Percentiles rank a stretch among this genome's conserved stretches.
Conservation (phyloP, 257 asterid genomes). For the Ilex asprella region DNA sequence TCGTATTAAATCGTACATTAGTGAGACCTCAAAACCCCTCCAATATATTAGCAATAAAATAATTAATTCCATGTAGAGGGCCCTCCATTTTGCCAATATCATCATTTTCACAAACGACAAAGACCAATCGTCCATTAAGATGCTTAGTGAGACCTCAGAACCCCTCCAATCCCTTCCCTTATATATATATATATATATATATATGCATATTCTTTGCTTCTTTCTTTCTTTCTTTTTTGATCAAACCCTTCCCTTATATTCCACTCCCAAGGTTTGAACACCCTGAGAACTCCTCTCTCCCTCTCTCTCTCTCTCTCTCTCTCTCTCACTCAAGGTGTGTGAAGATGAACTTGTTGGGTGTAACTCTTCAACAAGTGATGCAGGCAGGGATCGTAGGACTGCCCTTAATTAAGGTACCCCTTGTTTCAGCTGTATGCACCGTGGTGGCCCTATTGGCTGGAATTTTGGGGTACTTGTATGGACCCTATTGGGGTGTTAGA, state of each 20-base stretch:
- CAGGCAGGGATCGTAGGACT: constrained; percentile 3
- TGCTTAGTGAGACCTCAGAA: not conserved
- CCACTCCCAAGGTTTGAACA: not conserved
- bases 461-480: constrained; percentile 47
- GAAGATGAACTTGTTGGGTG: constrained; percentile 33
- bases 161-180: not conserved
- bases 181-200: too few relatives aligned
- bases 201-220: too few relatives aligned
- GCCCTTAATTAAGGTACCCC: constrained; percentile 16
- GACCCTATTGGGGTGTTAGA: constrained; percentile 81
- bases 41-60: too few relatives aligned
- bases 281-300: too few relatives aligned
- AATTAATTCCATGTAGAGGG: not conserved
- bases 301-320: too few relatives aligned
- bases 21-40: not conserved
- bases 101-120: not conserved
- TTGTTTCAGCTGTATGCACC: constrained; percentile 19
- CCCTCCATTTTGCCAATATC: not conserved
- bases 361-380: constrained; percentile 7
- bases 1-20: too few relatives aligned
- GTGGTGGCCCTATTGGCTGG: constrained; percentile 30
- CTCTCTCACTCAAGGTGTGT: too few relatives aligned
- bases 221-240: too few relatives aligned
- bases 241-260: not conserved
- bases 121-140: not conserved